These are phyloP conservation scores for Anthracocystis panici-leucophaei DNA, from an alignment of 1,284 basidiomycete species.

Conservation along the genomic window DNA sequence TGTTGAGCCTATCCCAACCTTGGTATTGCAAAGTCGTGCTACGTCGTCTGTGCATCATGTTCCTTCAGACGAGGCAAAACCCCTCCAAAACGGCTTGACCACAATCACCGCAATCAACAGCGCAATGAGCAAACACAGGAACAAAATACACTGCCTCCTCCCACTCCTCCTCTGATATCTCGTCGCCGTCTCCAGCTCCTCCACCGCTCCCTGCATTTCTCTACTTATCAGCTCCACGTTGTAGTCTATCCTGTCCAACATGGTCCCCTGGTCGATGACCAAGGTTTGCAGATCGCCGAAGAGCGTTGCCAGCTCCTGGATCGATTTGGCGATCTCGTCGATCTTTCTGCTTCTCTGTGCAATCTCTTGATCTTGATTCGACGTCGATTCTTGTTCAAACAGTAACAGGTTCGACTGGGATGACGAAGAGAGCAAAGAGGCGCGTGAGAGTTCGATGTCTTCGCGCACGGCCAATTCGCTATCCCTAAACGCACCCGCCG, in stretches of 20 bases:
- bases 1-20: not conserved
- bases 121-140: slow-evolving; percentile 88
- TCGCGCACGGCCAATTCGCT: slow-evolving; percentile 59
- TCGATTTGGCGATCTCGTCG: slow-evolving; percentile 90
- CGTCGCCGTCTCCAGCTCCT: slow-evolving; percentile 85
- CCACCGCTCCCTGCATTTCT: slow-evolving; percentile 84
- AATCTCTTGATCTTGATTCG: slow-evolving; percentile 40
- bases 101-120: slow-evolving; percentile 83
- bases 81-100: slow-evolving; percentile 76
- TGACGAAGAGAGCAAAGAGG: slow-evolving; percentile 6
- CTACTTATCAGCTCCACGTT: slow-evolving; percentile 92
- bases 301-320: slow-evolving; percentile 89
- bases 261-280: slow-evolving; percentile 97
- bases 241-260: slow-evolving; percentile 95
- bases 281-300: slow-evolving; percentile 93
- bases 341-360: slow-evolving; percentile 77
- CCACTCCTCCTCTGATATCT: slow-evolving; percentile 94
- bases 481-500: slow-evolving; percentile 33
- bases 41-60: not conserved
- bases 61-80: slow-evolving; percentile 6
- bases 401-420: slow-evolving; percentile 24
- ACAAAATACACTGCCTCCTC: slow-evolving; percentile 89
- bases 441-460: slow-evolving; percentile 59
- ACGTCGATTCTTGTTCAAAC: slow-evolving; percentile 19
- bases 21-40: slow-evolving; percentile 1